Conservation (phyloP, 2,329 filamentous ascomycete genomes). For the Aspergillus uvarum region DNA sequence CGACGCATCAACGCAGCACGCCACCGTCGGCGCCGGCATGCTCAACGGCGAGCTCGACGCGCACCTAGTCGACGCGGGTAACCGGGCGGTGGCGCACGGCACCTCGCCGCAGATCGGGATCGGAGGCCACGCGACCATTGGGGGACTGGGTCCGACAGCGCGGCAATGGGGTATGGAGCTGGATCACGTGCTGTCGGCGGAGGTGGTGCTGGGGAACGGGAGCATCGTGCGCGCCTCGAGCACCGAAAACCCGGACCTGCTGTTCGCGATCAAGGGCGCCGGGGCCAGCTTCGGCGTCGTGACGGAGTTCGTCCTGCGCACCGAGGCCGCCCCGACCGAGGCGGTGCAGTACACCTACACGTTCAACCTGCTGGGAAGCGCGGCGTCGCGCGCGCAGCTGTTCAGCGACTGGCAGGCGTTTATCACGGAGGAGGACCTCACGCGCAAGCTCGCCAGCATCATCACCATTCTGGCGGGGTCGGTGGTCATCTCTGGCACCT, state of each 20-base stretch:
- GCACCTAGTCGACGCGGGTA: constrained; percentile 30
- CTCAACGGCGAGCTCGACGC: constrained; percentile 33
- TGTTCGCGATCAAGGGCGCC: constrained; percentile 40
- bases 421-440: constrained; percentile 54
- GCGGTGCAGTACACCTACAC: constrained; percentile 61
- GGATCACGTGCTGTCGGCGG: constrained; percentile 50
- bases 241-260: constrained; percentile 32
- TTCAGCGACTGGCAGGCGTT: constrained; percentile 61
- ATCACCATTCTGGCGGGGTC: constrained; percentile 57
- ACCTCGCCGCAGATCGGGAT: constrained; percentile 40
- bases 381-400: constrained; percentile 49
- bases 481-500: constrained; percentile 60
- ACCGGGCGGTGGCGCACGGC: constrained; percentile 41
- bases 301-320: constrained; percentile 40
- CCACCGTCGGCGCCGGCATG: constrained; percentile 37
- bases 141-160: constrained; percentile 40
- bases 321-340: constrained; percentile 36
- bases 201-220: constrained; percentile 48
- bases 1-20: constrained; percentile 29
- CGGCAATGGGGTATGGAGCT: constrained; percentile 53
- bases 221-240: constrained; percentile 33
- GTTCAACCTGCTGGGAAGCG: constrained; percentile 47
- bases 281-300: constrained; percentile 41
- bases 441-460: constrained; percentile 58
- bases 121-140: constrained; percentile 44